Evolutionary conservation across 495 filamentous ascomycete species (phyloP), one percentile per base, ranked within the genome.

Genomic region (Neurospora sp.): DNA sequence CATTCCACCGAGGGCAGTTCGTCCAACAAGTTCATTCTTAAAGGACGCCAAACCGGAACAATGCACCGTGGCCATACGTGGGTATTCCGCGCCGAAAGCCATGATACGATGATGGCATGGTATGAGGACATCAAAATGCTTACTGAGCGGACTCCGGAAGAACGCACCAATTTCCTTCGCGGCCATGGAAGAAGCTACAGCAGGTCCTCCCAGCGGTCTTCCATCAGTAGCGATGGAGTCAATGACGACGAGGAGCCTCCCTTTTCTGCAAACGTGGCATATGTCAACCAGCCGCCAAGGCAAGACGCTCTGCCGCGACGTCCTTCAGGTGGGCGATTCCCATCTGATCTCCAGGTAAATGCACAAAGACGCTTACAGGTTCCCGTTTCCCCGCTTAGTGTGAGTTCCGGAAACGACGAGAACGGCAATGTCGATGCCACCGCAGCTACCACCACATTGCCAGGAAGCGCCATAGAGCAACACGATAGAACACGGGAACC

Each of bases 1-100:
- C 93, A 96, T 79, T 98, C 96, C 13, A 86, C 91, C 70, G 89
- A 92, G 48, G 90, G 90, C 43, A 93, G 92, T 15, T 92, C 92
- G 28, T 97, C 94, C n/a, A 95, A 98, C 84, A 99, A 99, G 78
- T 99, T 98, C 79, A 92, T 97, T 83, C 88, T 99, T 69, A 98
- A 98, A 82, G 96, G 95, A 54, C 91, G 94, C 70, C 95, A 99
- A 82, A 96, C 93, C 19, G 96, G 96, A 69, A 82, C 90, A 10
- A 93, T 98, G 89, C 96, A 98, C 77, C 91, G 94, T 70, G 95
- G 94, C 28, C 96, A 99, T 79, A 94, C 93, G 15, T 99, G 96
- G 96, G 95, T 98, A 7, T 98, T 99, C 85, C 90, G 96, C 62
- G 94, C 94, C 11, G 96, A 98, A 81, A 92, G 92, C 39, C 89